Percentiles rank a stretch among this genome's conserved stretches.
These are phyloP conservation scores for Pichia inconspicua DNA, from an alignment of 1,139 yeast genomes.

Conservation along the genomic window DNA sequence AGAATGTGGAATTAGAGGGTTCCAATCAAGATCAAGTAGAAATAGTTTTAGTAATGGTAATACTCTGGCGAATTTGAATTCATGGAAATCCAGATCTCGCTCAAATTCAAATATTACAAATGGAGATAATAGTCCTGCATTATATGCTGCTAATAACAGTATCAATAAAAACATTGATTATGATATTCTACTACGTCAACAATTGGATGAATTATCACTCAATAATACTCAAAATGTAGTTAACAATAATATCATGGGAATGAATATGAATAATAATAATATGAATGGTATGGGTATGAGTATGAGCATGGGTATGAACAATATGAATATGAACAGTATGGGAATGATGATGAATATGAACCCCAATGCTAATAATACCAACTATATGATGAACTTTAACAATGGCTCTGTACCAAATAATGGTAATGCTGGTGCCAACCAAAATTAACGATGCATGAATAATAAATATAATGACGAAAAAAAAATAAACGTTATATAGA, in stretches of 20 bases:
- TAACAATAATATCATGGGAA: neutral
- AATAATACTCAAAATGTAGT: slow-evolving; percentile 4
- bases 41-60: slow-evolving; percentile 12
- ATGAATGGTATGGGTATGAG: neutral
- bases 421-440: neutral
- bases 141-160: slow-evolving; percentile 5
- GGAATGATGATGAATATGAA: neutral
- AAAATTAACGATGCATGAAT: neutral
- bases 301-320: slow-evolving; percentile 2
- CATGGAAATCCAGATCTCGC: slow-evolving; percentile 10
- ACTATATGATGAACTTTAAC: slow-evolving; percentile 11
- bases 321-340: neutral
- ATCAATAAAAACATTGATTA: slow-evolving; percentile 16
- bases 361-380: neutral
- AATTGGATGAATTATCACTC: slow-evolving; percentile 21
- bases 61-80: slow-evolving; percentile 10
- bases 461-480: neutral
- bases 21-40: neutral
- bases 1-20: slow-evolving; percentile 64
- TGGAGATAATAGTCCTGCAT: slow-evolving; percentile 8
- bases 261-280: slow-evolving; percentile 1
- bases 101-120: slow-evolving; percentile 10
- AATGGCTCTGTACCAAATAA: no score
- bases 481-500: neutral
- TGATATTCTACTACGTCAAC: slow-evolving; percentile 22